Base-by-base conservation (phyloP, 164 flowering plant species). In the Akebia trifoliata region DNA sequence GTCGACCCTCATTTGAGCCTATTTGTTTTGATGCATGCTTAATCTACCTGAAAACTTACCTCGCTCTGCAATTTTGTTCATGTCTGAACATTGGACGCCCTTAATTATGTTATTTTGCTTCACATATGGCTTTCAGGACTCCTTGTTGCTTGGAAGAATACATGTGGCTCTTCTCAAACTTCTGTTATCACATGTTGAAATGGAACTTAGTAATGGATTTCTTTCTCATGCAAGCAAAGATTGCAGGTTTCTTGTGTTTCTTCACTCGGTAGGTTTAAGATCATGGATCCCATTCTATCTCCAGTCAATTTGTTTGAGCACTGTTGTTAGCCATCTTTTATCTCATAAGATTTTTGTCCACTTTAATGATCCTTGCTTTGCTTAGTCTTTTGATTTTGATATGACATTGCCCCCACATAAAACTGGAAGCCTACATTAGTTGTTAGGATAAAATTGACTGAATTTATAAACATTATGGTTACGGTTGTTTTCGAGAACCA, bases 141-240 rank as follows among this genome's bases (percentile, higher is more conserved):
- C 97, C 22, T 50, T 77, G 73, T 71, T 90, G 62, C 80, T 93
- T 60, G 99, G 96, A 45, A 82, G 81, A 76, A 68, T 90, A 65
- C 95, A 93, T 64, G 48, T 87, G 62, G 75, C 87, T 62, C 82
- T 93, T 65, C 81, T 93, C 54, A 76, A 66, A 56, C 73, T 79
- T 65, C 86, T 93, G 61, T 56, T 93, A 32, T 64, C 70, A 30
- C 85, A 83, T 75, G 64, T 87, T 63, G 82, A 81, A 59, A 67
- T 43, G 57, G 90, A 84, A 71, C 72, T 93, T 50, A 52, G 52
- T 20, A 62, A 65, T 68, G 89, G 79, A 57, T 48, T 57, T 56
- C 56, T 63, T 53, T 64, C 79, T 44, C 77, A 67, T 53, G 64
- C 72, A 30, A 76, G 69, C 64, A 80, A 80, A 53, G 83, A 87